A percentile compares a stretch with the other conserved stretches of the same genome.
These are phyloP conservation scores for Amanita muscaria DNA, from an alignment of 768 basidiomycete species.

Conservation along the genomic window DNA sequence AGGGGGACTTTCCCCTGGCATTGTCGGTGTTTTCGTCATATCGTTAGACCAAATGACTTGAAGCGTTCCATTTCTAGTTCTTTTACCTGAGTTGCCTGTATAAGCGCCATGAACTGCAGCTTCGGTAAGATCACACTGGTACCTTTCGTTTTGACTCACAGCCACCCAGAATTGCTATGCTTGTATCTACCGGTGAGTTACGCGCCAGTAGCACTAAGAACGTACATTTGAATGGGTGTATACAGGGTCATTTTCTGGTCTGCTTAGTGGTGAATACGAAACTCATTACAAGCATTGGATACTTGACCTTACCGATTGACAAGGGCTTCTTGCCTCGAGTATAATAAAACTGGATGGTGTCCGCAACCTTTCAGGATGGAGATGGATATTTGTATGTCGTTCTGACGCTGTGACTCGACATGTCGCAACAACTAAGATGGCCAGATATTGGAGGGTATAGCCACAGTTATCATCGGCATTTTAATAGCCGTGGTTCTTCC, in stretches of 20 bases:
- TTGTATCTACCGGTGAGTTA: slow-evolving; percentile 46
- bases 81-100: slow-evolving; percentile 54
- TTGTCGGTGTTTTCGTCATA: slow-evolving; percentile 25
- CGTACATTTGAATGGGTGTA: neutral
- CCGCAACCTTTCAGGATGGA: slow-evolving; percentile 46
- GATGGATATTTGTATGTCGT: slow-evolving; percentile 54
- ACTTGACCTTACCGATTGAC: neutral
- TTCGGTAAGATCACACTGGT: slow-evolving; percentile 33
- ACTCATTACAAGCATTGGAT: neutral
- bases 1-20: slow-evolving; percentile 59
- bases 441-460: slow-evolving; percentile 56
- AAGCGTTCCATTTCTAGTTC: slow-evolving; percentile 20
- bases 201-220: neutral
- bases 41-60: neutral
- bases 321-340: slow-evolving; percentile 55
- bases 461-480: slow-evolving; percentile 36
- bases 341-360: slow-evolving; percentile 56
- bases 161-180: slow-evolving; percentile 43
- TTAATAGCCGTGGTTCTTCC: slow-evolving; percentile 39
- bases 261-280: slow-evolving; percentile 45
- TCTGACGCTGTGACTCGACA: neutral
- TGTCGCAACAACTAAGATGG: neutral
- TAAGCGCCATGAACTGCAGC: slow-evolving; percentile 51
- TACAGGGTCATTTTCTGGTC: slow-evolving; percentile 54
- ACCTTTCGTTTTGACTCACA: neutral